Conservation (phyloP, 2,329 filamentous ascomycete species). For the Cryphonectria naterciae region DNA sequence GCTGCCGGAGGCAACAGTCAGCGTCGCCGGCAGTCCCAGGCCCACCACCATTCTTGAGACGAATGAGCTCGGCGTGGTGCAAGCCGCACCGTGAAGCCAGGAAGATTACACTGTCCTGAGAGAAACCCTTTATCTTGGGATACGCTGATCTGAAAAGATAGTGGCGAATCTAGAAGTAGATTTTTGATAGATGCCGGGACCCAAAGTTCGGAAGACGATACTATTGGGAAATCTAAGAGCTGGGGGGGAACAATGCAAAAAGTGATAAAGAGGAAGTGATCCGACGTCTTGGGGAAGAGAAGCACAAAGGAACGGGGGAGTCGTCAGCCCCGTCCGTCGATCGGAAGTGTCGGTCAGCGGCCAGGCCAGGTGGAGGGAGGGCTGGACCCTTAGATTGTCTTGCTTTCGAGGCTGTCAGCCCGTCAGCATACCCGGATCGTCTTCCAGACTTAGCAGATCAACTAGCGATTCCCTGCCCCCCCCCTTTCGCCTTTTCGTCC, state of each 20-base stretch:
- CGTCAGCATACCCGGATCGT: neutral
- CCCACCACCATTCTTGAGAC: neutral
- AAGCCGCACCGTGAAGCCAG: neutral
- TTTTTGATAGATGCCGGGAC: neutral
- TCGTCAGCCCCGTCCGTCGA: constrained; percentile 7
- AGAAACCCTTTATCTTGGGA: neutral
- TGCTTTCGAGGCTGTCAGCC: neutral
- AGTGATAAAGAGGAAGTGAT: neutral
- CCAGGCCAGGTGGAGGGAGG: neutral
- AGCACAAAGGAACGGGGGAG: neutral
- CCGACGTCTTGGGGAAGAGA: neutral
- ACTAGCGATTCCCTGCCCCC: neutral
- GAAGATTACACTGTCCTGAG: neutral
- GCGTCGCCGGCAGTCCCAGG: neutral
- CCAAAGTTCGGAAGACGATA: neutral
- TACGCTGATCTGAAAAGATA: neutral
- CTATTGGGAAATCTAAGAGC: neutral
- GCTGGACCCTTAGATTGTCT: neutral
- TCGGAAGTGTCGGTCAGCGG: constrained; percentile 11
- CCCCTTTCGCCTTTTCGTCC: neutral
- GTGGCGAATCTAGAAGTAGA: neutral
- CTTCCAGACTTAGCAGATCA: constrained; percentile 5
- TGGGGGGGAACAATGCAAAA: neutral
- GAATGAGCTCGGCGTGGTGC: neutral
- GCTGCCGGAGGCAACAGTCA: neutral